Evolutionary conservation across 495 filamentous ascomycete species (phyloP).

Genomic region (Podospora fimiseda): DNA sequence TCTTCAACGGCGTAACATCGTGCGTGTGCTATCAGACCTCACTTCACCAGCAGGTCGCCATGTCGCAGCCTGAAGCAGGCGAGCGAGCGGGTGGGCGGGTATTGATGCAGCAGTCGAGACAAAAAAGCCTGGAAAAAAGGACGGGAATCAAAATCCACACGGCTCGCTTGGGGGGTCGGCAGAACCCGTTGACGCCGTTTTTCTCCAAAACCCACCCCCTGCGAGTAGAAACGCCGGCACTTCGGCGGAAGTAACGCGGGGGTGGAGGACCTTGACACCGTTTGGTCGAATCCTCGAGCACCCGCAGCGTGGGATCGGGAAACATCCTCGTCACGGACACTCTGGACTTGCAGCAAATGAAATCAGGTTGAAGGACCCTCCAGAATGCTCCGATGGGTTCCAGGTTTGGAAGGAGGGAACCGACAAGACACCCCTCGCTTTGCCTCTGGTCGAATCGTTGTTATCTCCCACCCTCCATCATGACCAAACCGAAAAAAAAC

Average conservation of each 20-base stretch:
- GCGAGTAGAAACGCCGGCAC: not conserved
- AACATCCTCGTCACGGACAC: no score
- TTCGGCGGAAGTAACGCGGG: not conserved
- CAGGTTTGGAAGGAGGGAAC: slow-evolving; percentile 8
- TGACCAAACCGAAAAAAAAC: no score
- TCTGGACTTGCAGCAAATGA: no score
- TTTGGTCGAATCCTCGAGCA: no score
- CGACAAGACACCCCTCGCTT: not conserved
- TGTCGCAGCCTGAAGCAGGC: no score
- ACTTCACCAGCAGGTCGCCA: no score
- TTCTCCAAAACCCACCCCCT: no score
- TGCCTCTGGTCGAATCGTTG: slow-evolving; percentile 7
- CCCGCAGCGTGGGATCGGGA: not conserved
- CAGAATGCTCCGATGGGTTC: slow-evolving; percentile 3
- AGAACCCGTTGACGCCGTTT: not conserved
- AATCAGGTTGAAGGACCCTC: slow-evolving; percentile 1
- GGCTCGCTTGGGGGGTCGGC: slow-evolving; percentile 2
- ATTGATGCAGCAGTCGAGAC: no score
- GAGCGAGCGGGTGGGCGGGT: no score
- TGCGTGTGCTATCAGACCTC: no score
- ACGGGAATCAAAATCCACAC: not conserved
- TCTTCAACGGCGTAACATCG: slow-evolving; percentile 27
- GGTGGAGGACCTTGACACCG: no score
- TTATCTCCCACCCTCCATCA: slow-evolving; percentile 14
- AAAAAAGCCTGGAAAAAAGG: not conserved